A percentile compares a stretch with the other conserved stretches of the same genome.
phyloP scores from a whole-genome alignment of 139 green algal genomes.

The Picochlorum sp. region DNA sequence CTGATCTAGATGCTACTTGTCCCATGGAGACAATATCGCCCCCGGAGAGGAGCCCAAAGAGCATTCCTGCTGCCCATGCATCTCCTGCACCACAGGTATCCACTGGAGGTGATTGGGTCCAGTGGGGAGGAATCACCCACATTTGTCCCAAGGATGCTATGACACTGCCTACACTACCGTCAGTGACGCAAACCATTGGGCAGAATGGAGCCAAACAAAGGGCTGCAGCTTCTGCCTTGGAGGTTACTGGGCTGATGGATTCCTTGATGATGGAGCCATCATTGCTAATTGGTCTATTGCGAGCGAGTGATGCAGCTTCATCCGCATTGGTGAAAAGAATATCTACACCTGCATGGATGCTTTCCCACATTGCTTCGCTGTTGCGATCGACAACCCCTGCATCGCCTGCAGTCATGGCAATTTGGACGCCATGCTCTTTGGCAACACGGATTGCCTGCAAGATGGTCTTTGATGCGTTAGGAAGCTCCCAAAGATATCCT shows the following conservation, averaged over 20 bases:
- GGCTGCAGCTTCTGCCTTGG: slow-evolving; percentile 36
- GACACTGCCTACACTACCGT: slow-evolving; percentile 57
- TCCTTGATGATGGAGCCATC: neutral
- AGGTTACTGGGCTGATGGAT: neutral
- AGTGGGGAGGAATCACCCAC: slow-evolving; percentile 53
- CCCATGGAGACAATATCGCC: slow-evolving; percentile 51
- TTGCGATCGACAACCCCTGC: slow-evolving; percentile 66
- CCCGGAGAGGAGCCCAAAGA: slow-evolving; percentile 51
- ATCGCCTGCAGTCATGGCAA: slow-evolving; percentile 81
- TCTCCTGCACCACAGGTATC: slow-evolving; percentile 88
- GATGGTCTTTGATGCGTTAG: slow-evolving; percentile 31
- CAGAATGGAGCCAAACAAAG: slow-evolving; percentile 43
- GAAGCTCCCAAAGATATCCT: slow-evolving; percentile 71
- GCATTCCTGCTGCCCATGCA: slow-evolving; percentile 63
- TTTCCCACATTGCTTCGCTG: slow-evolving; percentile 31
- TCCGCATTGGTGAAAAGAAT: slow-evolving; percentile 70
- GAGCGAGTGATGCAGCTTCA: slow-evolving; percentile 38
- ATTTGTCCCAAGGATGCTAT: slow-evolving; percentile 49
- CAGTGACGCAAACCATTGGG: slow-evolving; percentile 70
- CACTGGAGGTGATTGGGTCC: slow-evolving; percentile 51
- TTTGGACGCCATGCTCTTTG: slow-evolving; percentile 38
- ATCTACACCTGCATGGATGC: slow-evolving; percentile 55
- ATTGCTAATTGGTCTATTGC: neutral
- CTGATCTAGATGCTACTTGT: slow-evolving; percentile 42
- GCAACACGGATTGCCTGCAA: slow-evolving; percentile 41